Evolutionary conservation across 2,329 filamentous ascomycete species (phyloP).

Genomic region (Lecanicillium sp.): DNA sequence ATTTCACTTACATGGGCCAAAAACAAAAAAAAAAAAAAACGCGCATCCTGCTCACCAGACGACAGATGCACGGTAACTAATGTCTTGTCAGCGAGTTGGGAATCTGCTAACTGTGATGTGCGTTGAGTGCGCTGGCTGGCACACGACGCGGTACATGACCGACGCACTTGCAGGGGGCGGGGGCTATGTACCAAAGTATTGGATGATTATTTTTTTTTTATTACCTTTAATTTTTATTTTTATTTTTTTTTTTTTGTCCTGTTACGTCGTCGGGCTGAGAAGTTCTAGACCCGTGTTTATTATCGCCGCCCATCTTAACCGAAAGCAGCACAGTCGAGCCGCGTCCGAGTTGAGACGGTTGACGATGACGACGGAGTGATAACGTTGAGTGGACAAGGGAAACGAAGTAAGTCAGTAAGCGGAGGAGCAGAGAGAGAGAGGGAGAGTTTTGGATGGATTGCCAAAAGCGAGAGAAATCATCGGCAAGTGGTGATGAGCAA

Average conservation of each 20-base stretch:
- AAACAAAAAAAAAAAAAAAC: background rate
- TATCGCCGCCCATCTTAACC: slow-evolving; percentile 12
- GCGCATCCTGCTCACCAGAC: too few species aligned
- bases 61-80: too few species aligned
- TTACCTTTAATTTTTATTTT: background rate
- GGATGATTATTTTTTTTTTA: background rate
- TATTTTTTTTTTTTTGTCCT: background rate
- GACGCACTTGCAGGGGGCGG: slow-evolving; percentile 8
- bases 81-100: too few species aligned
- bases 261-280: slow-evolving; percentile 13
- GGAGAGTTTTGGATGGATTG: too few species aligned
- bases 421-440: too few species aligned
- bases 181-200: slow-evolving; percentile 1
- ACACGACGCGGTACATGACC: slow-evolving; percentile 13
- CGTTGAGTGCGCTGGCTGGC: slow-evolving; percentile 1
- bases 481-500: too few species aligned
- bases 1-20: background rate
- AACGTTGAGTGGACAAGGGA: too few species aligned
- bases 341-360: too few species aligned
- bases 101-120: too few species aligned
- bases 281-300: slow-evolving; percentile 13
- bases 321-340: slow-evolving; percentile 5
- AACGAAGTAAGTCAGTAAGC: too few species aligned
- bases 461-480: too few species aligned
- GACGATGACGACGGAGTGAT: too few species aligned